phyloP scores from a whole-genome alignment of 768 basidiomycete genomes.

The Baorangia bicolor region DNA sequence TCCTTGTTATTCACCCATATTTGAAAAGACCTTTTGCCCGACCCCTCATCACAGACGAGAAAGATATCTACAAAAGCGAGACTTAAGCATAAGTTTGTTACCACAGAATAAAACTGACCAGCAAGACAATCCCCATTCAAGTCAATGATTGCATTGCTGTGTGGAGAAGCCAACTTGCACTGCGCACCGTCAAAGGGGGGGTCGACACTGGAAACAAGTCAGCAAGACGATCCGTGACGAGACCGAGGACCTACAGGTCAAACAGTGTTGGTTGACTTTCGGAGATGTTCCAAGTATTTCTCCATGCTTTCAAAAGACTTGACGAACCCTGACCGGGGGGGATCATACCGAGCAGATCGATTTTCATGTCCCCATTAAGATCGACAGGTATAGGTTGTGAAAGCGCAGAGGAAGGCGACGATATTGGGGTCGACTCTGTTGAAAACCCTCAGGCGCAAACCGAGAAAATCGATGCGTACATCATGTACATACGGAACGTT shows the following conservation, averaged over 20 bases:
- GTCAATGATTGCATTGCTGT: conserved; percentile 93
- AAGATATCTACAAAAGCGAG: conserved; percentile 65
- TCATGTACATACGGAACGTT: conserved; percentile 57
- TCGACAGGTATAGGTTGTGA: conserved; percentile 88
- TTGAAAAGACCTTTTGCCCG: conserved; percentile 67
- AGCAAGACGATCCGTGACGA: background rate
- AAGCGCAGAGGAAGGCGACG: conserved; percentile 60
- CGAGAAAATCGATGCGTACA: background rate
- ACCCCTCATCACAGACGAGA: conserved; percentile 74
- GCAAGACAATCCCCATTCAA: conserved; percentile 95
- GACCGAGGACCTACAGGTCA: conserved; percentile 50
- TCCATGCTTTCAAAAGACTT: conserved; percentile 64
- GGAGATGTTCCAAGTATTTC: conserved; percentile 74
- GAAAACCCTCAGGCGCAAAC: background rate
- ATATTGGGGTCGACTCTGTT: conserved; percentile 39
- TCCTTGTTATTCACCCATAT: conserved; percentile 90
- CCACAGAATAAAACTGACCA: conserved; percentile 40
- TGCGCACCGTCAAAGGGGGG: conserved; percentile 61
- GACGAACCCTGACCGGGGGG: conserved; percentile 38
- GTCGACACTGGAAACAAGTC: conserved; percentile 42
- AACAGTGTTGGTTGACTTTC: conserved; percentile 54
- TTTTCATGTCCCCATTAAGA: conserved; percentile 82
- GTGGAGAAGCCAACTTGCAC: conserved; percentile 83
- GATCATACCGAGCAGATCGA: conserved; percentile 77
- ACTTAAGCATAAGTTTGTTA: background rate